Base-by-base conservation (phyloP, 2,329 filamentous ascomycete genomes). In the Myriosclerotinia scirpicola region DNA sequence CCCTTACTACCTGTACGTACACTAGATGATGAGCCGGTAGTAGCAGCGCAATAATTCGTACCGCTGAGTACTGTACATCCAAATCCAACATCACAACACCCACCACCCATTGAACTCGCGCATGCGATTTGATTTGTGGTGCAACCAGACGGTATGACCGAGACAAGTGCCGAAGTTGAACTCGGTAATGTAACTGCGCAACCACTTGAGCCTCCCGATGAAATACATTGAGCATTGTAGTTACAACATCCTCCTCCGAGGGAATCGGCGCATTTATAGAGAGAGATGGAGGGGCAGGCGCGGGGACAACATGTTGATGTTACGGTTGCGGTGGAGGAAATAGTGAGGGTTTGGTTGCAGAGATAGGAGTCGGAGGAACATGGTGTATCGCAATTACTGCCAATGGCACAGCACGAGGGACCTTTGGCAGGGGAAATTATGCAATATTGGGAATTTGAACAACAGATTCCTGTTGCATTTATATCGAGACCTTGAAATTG, bases 1-100 rank as follows among this genome's bases (percentile, higher is more conserved):
- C 58, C 58, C 12, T 60, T 26, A 17, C 20, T 38, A 3, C 75
- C 74, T 2, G 78, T 77, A 3, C 74, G 48, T 0, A 73, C 53
- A 17, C 68, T 70, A 7, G 73, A 68, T 17, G 76, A 74, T 54
- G 75, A 74, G 5, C 44, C 55, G 8, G 42, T 54, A 6, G 75
- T 73, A 5, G 76, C 72, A 5, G 80, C 79, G 70, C 83, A 83
- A 64, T 77, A 79, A 42, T 78, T 78, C 15, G 70, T 71, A 12
- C 75, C 78, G 59, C 64, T 71, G 22, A 80, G 70, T 7, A 76
- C 70, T 3, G 80, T 81, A 71, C 84, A 86, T 5, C 73, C 70
- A 67, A 80, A 77, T 0, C 79, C 79, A 11, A 77, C 72, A 65
- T 79, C 74, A 73, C 85, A 87, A 73, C 85, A 87, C 14, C 83